Evolutionary conservation across 1,284 basidiomycete species (phyloP).

Genomic region (Heliocybe sulcata): DNA sequence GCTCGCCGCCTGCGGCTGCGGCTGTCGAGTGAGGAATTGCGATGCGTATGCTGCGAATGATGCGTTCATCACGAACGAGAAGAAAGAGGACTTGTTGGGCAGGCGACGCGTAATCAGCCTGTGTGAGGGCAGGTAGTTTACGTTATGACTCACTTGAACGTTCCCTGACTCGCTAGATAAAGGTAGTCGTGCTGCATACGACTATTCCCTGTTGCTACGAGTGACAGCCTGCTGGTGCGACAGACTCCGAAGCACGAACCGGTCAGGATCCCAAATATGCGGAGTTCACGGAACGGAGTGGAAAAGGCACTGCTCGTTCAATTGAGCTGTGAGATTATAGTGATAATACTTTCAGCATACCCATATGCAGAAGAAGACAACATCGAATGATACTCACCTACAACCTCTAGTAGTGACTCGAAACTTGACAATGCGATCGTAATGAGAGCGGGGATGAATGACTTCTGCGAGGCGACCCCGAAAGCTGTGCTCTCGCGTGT

Average conservation of each 20-base stretch:
- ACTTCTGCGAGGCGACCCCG: too few species aligned
- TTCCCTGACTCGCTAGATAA: background rate
- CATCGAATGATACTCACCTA: too few species aligned
- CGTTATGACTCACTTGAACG: background rate
- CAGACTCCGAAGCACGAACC: background rate
- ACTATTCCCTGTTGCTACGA: background rate
- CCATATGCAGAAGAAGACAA: too few species aligned
- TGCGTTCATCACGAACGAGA: constrained; percentile 33
- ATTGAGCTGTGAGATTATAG: too few species aligned
- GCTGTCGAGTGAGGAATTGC: constrained; percentile 50
- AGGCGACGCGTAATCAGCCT: background rate
- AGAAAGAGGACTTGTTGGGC: background rate
- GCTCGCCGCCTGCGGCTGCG: constrained; percentile 21
- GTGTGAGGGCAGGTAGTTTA: background rate
- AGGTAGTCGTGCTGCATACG: background rate
- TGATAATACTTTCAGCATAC: too few species aligned
- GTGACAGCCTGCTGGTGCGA: background rate
- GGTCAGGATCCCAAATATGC: background rate
- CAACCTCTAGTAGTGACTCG: too few species aligned
- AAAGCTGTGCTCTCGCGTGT: too few species aligned
- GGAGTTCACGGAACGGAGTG: background rate
- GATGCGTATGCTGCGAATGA: constrained; percentile 66
- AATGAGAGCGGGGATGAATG: too few species aligned
- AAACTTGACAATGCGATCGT: too few species aligned
- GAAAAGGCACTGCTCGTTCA: too few species aligned